Base-by-base conservation (phyloP, 805 yeast species). In the Pichia nakasei region DNA sequence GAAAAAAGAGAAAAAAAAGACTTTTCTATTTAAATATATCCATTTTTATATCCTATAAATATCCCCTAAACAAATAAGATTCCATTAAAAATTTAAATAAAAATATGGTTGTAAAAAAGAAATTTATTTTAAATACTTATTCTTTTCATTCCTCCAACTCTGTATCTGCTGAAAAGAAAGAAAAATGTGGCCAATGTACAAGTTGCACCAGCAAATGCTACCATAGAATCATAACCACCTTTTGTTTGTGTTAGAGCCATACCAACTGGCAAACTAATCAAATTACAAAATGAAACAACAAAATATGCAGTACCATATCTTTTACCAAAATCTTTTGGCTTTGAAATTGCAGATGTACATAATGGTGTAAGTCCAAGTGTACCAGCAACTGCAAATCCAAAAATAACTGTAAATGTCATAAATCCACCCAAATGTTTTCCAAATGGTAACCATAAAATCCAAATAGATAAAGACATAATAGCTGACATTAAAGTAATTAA, bases 271-370 rank as follows among this genome's bases (percentile, higher is more conserved):
- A 76, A 64, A 21, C 70, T 64, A 15, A 72, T 66, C 24, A 77
- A 60, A 27, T 69, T 64, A 15, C 72, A 65, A 44, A 77, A 63
- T 27, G 60, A 50, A 33, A 70, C 66, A 41, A 66, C 64, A 44
- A 71, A 77, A 57, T 80, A 82, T 46, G 80, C 73, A 5, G 87
- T 73, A 0, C 91, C 89, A 53, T 79, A 84, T 24, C 82, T 61
- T 51, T 75, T 78, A 15, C 91, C 91, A 53, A 82, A 81, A 45
- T 80, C 76, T 46, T 70, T 67, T 0, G 81, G 78, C 15, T 70
- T 72, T n/a, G 81, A 74, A 24, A 84, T 76, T 38, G 75, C 73
- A 0, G 84, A 75, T n/a, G 81, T 70, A 48, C 89, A 82, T 4
- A 77, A 79, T 0, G 91, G 87, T 0, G 83, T 73, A 40, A 83